Evolutionary conservation across 2,329 filamentous ascomycete species (phyloP).

Genomic region (Phialophora verrucosa): DNA sequence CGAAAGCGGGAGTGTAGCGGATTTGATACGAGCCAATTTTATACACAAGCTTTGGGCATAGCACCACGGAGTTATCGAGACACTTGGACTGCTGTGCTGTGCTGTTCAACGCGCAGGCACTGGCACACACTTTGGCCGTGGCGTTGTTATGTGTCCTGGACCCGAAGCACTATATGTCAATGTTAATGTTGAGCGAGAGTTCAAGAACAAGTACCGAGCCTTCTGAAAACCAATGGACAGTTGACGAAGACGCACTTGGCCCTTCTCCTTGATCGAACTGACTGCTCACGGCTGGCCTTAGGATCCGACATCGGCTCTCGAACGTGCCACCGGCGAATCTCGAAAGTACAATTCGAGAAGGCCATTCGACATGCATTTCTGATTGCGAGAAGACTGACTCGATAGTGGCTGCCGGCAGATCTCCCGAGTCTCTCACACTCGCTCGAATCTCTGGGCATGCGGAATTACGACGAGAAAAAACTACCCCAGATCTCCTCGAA

Average conservation of each 20-base stretch:
- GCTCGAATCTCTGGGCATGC: not conserved
- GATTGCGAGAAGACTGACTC: conserved; percentile 3
- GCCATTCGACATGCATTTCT: not conserved
- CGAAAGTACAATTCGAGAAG: conserved; percentile 1
- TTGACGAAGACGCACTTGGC: not conserved
- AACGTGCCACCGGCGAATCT: not conserved
- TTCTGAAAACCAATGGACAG: not conserved
- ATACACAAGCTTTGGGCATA: conserved; percentile 24
- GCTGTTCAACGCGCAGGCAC: not conserved
- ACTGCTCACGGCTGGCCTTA: not conserved
- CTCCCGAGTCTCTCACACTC: not conserved
- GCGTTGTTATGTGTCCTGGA: conserved; percentile 11
- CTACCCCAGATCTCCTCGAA: not conserved
- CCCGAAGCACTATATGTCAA: conserved; percentile 10
- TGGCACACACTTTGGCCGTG: conserved; percentile 12
- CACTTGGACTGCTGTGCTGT: conserved; percentile 10
- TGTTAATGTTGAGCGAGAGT: conserved; percentile 18
- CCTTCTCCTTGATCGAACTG: not conserved
- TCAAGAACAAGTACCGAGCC: not conserved
- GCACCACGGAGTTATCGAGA: conserved; percentile 17
- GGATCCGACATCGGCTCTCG: not conserved
- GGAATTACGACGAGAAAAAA: not conserved
- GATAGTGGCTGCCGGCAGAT: not conserved
- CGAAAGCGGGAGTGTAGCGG: not conserved
- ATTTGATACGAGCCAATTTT: conserved; percentile 1